Base-by-base conservation (phyloP, 192 early-diverging fungal genomes). In the Thamnidium elegans region DNA sequence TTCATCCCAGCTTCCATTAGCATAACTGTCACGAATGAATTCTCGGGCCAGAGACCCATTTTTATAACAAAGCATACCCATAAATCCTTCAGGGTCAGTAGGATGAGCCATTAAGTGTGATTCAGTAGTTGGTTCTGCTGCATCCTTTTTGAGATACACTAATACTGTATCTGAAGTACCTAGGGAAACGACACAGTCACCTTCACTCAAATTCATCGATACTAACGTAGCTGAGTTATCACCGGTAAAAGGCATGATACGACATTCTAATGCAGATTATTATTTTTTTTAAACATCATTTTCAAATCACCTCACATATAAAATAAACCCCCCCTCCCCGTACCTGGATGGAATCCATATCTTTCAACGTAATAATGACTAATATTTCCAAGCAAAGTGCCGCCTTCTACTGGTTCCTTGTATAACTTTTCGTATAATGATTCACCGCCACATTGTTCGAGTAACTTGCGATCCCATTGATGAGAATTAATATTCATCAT, bases 21-120 rank as follows among this genome's bases (percentile, higher is more conserved):
- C 71, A 66, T 83, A 85, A 7, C 65, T 51, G 63, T 88, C 82
- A 14, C 87, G 82, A 30, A 93, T 80, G 44, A 77, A 72, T 61
- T 93, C 89, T 9, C 91, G 76, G 0, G 88, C 86, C n/a, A 92
- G 65, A n/a, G 88, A 89, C 10, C 93, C 93, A 63, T 94, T 94
- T 71, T 90, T 93, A 78, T 88, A 91, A 65, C 87, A 89, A 15
- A 93, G 72, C 84, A 94, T 88, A 14, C 85, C 88, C 58, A 94
- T 81, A 58, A 80, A 93, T 15, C 73, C 75, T 13, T 69, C 39
- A 1, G 71, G 62, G 14, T 79, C 79, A 0, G 84, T 81, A 7
- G 92, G 92, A 62, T 94, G 91, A 47, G 62, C 62, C 50, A 69
- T 58, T 17, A 73, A 55, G 55, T 75, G 82, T 50, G 54, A 71